Evolutionary conservation across 139 green algal genomes (phyloP), one percentile per base, ranked within the genome.

Genomic region (Coelastrella sp.): DNA sequence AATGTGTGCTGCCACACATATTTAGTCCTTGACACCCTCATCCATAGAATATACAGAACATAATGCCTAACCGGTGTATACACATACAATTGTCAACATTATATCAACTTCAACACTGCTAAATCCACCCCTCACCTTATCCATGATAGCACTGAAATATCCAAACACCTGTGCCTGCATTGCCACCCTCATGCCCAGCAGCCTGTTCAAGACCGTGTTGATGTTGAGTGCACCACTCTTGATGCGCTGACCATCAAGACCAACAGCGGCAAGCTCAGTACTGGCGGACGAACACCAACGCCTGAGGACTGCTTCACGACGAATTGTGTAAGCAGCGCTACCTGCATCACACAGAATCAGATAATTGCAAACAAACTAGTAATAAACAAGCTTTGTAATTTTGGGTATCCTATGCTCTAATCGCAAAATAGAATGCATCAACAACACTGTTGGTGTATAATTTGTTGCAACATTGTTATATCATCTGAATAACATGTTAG

Each of bases 121-220:
- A n/a, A n/a, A n/a, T n/a, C n/a, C n/a, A n/a, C n/a, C n/a, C 19
- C 5, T 13, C n/a, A 76, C 60, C 79, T 77, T 34, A 37, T 64
- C 89, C 66, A 91, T 73, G 5, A 90, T 83, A 7, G 74, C 64
- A 5, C 38, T 89, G 88, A 94, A 95, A 85, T 88, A 92, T 32
- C 82, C 60, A 82, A 96, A 96, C 27, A 96, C 71, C 38, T 90
- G 69, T 60, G 92, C 89, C 82, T 98, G 94, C 69, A 93, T 87
- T 3, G 89, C 86, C 41, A 96, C 85, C 4, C 50, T 67, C 57
- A 97, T 51, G 4, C 91, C 94, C 68, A 97, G 89, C 83, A 96
- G 72, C 17, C 94, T 89, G 89, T 97, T 97, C 4, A 97, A 87
- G 67, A 96, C 95, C 60, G 67, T 81, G 25, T 85, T 78, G 19